Evolutionary conservation across 2,329 filamentous ascomycete species (phyloP).

Genomic region (Amylocarpus encephaloides): DNA sequence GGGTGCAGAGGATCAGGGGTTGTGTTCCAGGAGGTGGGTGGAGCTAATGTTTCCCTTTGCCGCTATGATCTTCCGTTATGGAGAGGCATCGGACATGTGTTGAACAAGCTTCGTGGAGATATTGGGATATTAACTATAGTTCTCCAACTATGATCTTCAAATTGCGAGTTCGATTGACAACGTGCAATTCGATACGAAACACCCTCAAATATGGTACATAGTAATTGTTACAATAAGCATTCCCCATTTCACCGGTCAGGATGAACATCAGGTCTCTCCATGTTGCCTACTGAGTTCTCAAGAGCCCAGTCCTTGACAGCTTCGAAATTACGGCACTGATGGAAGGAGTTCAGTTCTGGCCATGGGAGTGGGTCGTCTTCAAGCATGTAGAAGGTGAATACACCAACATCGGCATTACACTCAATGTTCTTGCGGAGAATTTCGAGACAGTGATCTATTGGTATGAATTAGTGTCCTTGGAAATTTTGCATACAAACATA

Average conservation of each 20-base stretch:
- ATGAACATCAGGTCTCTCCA: constrained; percentile 24
- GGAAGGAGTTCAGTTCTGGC: constrained; percentile 48
- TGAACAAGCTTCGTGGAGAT: not conserved
- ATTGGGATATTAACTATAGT: not conserved
- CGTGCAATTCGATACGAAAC: not conserved
- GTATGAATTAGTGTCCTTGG: not conserved
- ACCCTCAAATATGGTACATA: not conserved
- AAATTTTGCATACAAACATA: constrained; percentile 2
- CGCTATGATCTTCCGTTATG: too few relatives aligned
- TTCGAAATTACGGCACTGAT: constrained; percentile 50
- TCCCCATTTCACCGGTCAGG: constrained; percentile 1
- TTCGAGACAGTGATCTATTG: constrained; percentile 46
- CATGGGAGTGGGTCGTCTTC: constrained; percentile 42
- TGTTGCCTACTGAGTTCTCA: constrained; percentile 41
- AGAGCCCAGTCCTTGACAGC: constrained; percentile 45
- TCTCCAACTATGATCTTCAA: not conserved
- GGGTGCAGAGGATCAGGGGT: not conserved
- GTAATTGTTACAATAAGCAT: not conserved
- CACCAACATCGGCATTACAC: constrained; percentile 48
- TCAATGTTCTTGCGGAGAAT: constrained; percentile 46
- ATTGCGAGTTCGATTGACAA: not conserved
- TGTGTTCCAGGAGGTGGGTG: not conserved
- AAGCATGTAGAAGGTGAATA: constrained; percentile 47
- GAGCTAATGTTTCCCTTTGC: not conserved
- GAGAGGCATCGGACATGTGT: too few relatives aligned